A percentile compares a stretch with the other conserved stretches of the same genome.
phyloP scores from a whole-genome alignment of 1,284 basidiomycete genomes.

The Apiotrichum domesticum region DNA sequence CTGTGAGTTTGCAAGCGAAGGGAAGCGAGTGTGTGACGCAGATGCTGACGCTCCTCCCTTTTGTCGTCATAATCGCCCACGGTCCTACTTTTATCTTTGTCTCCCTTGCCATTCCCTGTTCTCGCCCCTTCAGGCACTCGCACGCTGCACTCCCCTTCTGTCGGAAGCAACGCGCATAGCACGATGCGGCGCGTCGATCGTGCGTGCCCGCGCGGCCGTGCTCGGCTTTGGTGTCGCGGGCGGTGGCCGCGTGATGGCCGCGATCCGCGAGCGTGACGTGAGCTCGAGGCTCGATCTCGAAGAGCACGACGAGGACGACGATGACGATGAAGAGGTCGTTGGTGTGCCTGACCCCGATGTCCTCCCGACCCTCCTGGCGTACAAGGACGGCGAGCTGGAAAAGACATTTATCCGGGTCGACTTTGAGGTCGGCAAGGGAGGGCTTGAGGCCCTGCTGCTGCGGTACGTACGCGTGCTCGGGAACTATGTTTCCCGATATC shows the following conservation, averaged over 20 bases:
- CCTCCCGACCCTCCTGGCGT: conserved; percentile 41
- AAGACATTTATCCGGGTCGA: conserved; percentile 40
- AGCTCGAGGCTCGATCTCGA: conserved; percentile 1
- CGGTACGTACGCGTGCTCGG: conserved; percentile 20
- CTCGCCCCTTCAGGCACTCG: conserved; percentile 24
- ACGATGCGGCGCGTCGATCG: conserved; percentile 13
- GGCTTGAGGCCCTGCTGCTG: conserved; percentile 30
- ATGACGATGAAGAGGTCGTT: conserved; percentile 10
- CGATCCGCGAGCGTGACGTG: background rate
- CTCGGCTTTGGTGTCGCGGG: conserved; percentile 37
- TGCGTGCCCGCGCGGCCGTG: conserved; percentile 35
- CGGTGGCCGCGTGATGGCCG: background rate
- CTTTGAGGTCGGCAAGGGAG: conserved; percentile 32
- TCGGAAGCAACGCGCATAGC: conserved; percentile 6
- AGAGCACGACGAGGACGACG: conserved; percentile 15
- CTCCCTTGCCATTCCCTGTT: conserved; percentile 27
- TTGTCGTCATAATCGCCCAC: background rate
- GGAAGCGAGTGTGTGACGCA: too few species aligned
- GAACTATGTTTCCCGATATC: too few species aligned
- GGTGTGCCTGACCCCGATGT: conserved; percentile 38
- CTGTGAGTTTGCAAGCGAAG: conserved; percentile 25
- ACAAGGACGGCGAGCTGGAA: conserved; percentile 37
- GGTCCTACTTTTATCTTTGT: background rate
- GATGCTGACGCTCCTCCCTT: background rate
- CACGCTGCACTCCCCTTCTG: conserved; percentile 32